Base-by-base conservation (phyloP, 345 rosid species). In the Citrus sp. region DNA sequence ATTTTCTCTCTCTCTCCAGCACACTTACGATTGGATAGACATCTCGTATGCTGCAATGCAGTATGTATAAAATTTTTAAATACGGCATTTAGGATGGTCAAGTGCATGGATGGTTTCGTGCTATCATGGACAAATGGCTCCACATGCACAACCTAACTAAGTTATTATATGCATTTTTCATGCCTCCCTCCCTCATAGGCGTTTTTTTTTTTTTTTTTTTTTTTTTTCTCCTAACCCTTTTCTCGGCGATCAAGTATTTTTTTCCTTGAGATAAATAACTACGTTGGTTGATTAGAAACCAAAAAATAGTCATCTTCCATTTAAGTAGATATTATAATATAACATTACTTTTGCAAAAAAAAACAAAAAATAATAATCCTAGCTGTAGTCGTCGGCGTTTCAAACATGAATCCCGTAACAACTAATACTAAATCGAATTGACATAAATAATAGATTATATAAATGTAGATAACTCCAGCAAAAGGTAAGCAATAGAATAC, bases 51-150 rank as follows among this genome's bases (percentile, higher is more conserved):
- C 51, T 13, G 18, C 51, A 12, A 46, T 46, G 19, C 35, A 30
- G 22, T 58, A 19, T 73, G 63, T 35, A 25, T 14, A 69, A 30
- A 63, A 63, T 54, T 30, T 30, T 72, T 30, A 19, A 27, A 35
- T 18, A 62, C 10, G 28, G 58, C 32, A 16, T 16, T 30, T 55
- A 56, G n/a, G 21, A 32, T 54, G 55, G 56, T 34, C 68, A 74
- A 60, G 13, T 73, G 73, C 80, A 64, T 84, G 81, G 73, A 79
- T 49, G 28, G 38, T 34, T 73, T 78, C 74, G 66, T 62, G 76
- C 77, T 65, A 37, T 69, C 62, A 77, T 63, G 61, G 61, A 67
- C 82, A 78, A 79, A 76, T 82, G 85, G 84, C 81, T 75, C 73
- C 87, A 78, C 85, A 67, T 71, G 85, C 82, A 55, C 5, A 19